Evolutionary conservation across 139 green algal genomes (phyloP), one percentile per base, ranked within the genome.

Genomic region (Dunaliella sp.): DNA sequence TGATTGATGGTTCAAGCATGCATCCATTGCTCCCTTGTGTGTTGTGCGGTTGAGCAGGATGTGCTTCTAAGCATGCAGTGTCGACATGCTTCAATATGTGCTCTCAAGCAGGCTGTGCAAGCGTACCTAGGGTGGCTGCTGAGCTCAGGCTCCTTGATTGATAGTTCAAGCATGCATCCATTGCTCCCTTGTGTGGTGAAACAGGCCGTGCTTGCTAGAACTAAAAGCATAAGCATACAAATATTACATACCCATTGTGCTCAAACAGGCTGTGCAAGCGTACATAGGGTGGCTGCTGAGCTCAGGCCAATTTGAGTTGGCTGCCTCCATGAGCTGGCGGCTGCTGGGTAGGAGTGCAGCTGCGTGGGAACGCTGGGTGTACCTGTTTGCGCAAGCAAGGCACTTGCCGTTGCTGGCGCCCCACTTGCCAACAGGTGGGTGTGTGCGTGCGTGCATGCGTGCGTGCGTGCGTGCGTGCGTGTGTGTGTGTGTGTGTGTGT

Each of bases 381-480:
- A 94, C 83, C 32, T 90, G 3, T 97, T 97, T 85, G 94, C 92
- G n/a, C 87, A 92, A 81, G 86, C 88, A 72, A 90, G 91, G 25
- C 92, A 97, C 88, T 93, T 99, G 83, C 86, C 93, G 2, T 86
- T 89, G 76, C 88, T 99, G 74, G 95, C 92, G 31, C 91, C 89
- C 0, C 84, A 94, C 81, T 89, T 99, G 31, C 97, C 97, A 22
- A 96, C 89, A 31, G 75, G 75, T 75, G 35, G 31, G 48, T 75
- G 36, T 30, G 12, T 31, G 7, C 3, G 78, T 12, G 32, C 48
- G 76, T 21, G 24, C 26, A 28, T 28, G 26, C 31, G 30, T 22
- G 79, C 26, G 28, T 28, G 26, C 59, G 21, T 83, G 79, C 12
- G 79, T 16, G 31, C 32, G 32, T 24, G 78, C 21, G 72, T 74